These are phyloP conservation scores for Lentinus tigrinus DNA, from an alignment of 768 basidiomycete species.

Conservation along the genomic window DNA sequence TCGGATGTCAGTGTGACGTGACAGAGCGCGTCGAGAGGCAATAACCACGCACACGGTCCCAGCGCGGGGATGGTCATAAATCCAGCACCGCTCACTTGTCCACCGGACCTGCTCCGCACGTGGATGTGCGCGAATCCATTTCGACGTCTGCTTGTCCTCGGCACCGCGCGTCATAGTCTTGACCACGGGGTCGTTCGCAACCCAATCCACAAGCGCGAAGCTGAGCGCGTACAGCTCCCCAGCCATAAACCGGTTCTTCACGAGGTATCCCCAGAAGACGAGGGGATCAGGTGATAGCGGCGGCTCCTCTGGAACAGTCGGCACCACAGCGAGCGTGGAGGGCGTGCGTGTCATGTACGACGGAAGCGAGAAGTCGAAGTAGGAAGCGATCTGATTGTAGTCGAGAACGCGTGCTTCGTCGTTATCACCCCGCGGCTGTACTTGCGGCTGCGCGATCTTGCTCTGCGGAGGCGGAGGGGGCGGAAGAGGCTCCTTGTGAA, in stretches of 20 bases:
- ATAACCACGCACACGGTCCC: slow-evolving; percentile 76
- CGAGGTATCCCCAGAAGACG: slow-evolving; percentile 87
- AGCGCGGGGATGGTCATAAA: slow-evolving; percentile 95
- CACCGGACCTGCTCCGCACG: slow-evolving; percentile 77
- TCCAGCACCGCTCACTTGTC: slow-evolving; percentile 93
- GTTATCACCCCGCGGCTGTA: background rate
- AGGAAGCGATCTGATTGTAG: slow-evolving; percentile 1
- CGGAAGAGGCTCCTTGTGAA: slow-evolving; percentile 41
- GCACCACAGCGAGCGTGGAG: slow-evolving; percentile 5
- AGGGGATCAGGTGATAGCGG: slow-evolving; percentile 53
- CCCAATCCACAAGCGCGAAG: slow-evolving; percentile 85
- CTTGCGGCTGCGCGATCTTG: slow-evolving; percentile 1
- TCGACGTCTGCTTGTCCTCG: slow-evolving; percentile 91
- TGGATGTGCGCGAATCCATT: slow-evolving; percentile 90
- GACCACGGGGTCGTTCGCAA: slow-evolving; percentile 71
- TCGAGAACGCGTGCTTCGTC: background rate
- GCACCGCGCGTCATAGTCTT: slow-evolving; percentile 71
- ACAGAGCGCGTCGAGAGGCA: background rate
- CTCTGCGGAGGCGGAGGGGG: slow-evolving; percentile 2
- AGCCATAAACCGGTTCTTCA: slow-evolving; percentile 93
- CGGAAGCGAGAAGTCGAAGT: background rate
- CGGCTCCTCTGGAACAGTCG: slow-evolving; percentile 9
- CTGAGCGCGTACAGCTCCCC: slow-evolving; percentile 92
- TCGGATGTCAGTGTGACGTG: background rate
- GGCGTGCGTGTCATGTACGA: slow-evolving; percentile 1